Evolutionary conservation across 192 early-diverging fungal species (phyloP).

Genomic region (Coemansia furcata): DNA sequence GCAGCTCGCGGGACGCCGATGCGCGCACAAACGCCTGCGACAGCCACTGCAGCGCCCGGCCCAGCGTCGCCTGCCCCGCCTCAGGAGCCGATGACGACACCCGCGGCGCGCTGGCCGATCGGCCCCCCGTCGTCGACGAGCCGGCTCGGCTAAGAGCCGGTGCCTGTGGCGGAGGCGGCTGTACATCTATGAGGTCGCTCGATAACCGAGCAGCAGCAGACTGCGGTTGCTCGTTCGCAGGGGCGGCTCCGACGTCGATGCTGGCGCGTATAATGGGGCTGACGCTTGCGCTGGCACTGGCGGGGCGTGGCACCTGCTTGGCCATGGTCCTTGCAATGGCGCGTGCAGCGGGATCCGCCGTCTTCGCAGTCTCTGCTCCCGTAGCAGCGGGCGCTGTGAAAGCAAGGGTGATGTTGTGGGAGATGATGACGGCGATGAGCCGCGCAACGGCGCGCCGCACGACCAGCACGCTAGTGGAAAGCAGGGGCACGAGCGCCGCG

Average conservation of each 20-base stretch:
- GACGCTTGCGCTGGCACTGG: not conserved
- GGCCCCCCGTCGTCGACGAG: not conserved
- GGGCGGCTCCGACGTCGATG: not conserved
- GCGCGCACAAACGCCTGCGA: conserved; percentile 58
- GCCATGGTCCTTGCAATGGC: not conserved
- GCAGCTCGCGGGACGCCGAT: conserved; percentile 65
- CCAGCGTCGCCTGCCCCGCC: conserved; percentile 51
- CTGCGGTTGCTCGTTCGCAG: not conserved
- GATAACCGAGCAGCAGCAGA: not conserved
- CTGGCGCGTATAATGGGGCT: not conserved
- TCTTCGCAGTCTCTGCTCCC: not conserved
- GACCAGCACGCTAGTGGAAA: conserved; percentile 25
- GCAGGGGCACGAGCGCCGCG: conserved; percentile 11
- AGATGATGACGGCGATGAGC: conserved; percentile 30
- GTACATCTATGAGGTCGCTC: not conserved
- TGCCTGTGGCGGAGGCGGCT: not conserved
- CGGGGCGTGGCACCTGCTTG: not conserved
- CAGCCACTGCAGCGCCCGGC: conserved; percentile 70
- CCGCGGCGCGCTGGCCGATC: not conserved
- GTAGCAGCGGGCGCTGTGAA: not conserved
- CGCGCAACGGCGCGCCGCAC: conserved; percentile 32
- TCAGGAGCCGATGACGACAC: conserved; percentile 2
- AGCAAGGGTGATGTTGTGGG: conserved; percentile 7
- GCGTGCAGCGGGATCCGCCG: not conserved
- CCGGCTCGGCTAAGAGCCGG: not conserved